Conservation (phyloP, 192 early-diverging fungal genomes). For the Backusella morwellensis region DNA sequence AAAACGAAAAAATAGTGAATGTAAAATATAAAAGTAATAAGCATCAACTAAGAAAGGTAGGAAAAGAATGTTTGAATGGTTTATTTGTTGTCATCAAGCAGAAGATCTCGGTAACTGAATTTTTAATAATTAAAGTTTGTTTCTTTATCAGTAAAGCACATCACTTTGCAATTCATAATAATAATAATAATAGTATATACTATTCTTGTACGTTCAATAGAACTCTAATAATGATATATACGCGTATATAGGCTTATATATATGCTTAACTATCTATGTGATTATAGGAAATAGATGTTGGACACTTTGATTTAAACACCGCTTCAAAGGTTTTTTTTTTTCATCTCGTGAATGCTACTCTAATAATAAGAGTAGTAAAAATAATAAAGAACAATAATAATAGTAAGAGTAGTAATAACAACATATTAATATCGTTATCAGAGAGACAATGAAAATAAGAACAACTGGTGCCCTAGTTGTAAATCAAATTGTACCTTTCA, state of each 20-base stretch:
- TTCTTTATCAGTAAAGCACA: not conserved
- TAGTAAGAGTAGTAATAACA: no score
- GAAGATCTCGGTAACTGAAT: not conserved
- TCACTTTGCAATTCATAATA: not conserved
- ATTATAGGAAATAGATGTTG: no score
- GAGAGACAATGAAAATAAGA: no score
- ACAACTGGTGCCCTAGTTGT: not conserved
- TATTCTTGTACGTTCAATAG: not conserved
- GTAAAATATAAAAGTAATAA: not conserved
- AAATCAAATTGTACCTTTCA: not conserved
- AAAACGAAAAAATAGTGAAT: not conserved
- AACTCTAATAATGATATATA: not conserved
- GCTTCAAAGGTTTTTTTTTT: no score
- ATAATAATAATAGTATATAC: not conserved
- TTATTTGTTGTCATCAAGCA: not conserved
- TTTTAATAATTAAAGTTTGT: not conserved
- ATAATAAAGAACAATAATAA: no score
- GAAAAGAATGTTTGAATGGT: not conserved
- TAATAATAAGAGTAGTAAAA: no score
- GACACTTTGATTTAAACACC: no score
- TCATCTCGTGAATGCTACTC: no score
- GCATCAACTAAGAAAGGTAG: not conserved
- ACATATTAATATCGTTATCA: no score
- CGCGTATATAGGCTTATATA: not conserved
- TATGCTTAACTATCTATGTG: no score